These are phyloP conservation scores for Leccinum pellstonianum DNA, from an alignment of 768 basidiomycete species.

Conservation along the genomic window DNA sequence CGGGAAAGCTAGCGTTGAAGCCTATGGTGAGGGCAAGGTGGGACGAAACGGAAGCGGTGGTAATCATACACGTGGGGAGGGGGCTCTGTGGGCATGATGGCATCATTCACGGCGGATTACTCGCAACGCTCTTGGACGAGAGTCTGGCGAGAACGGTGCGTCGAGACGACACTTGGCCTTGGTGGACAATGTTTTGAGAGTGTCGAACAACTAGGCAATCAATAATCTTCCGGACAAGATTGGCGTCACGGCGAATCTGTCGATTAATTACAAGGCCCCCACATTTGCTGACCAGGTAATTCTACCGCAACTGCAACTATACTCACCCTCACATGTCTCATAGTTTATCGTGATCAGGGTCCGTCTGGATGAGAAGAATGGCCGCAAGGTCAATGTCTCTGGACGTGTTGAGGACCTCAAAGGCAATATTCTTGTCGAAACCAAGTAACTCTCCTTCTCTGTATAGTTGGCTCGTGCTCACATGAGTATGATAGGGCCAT, in stretches of 20 bases:
- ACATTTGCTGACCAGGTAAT: slow-evolving; percentile 83
- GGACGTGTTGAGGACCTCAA: slow-evolving; percentile 76
- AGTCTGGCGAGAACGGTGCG: slow-evolving; percentile 74
- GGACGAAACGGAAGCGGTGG: slow-evolving; percentile 73
- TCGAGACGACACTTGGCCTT: neutral
- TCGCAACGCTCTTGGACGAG: slow-evolving; percentile 92
- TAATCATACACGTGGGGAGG: slow-evolving; percentile 79
- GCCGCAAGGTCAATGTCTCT: slow-evolving; percentile 72
- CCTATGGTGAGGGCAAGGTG: slow-evolving; percentile 72
- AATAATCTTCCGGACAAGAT: slow-evolving; percentile 84
- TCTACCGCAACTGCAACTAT: neutral
- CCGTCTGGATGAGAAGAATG: slow-evolving; percentile 61
- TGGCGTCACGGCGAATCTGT: slow-evolving; percentile 88
- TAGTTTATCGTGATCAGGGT: slow-evolving; percentile 86
- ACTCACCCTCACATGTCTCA: neutral
- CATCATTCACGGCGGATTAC: slow-evolving; percentile 88
- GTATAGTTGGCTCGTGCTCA: neutral
- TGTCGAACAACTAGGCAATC: slow-evolving; percentile 57
- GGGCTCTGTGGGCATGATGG: slow-evolving; percentile 93
- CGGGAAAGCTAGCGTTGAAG: slow-evolving; percentile 77
- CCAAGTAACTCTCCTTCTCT: slow-evolving; percentile 53
- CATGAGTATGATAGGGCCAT: slow-evolving; percentile 48
- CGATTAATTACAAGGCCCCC: slow-evolving; percentile 81
- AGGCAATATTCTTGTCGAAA: slow-evolving; percentile 82
- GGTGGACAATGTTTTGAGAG: slow-evolving; percentile 13